phyloP scores from a whole-genome alignment of 441 rosid genomes.

The Eutrema salsugineum region DNA sequence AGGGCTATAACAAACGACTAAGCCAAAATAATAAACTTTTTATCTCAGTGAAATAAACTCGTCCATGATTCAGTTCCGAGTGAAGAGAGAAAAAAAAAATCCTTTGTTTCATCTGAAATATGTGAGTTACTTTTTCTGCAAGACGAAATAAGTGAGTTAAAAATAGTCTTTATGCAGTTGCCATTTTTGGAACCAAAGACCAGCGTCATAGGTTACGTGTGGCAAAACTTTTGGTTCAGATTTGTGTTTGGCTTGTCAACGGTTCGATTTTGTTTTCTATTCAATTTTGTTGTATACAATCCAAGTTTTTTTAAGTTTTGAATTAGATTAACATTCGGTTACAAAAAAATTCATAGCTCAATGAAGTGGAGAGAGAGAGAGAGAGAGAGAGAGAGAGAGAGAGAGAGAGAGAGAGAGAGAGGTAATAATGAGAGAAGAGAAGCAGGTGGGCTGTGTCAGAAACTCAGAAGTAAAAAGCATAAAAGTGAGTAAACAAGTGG shows the following conservation, averaged over 20 bases:
- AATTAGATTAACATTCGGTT: background rate
- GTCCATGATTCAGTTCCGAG: too few relatives aligned
- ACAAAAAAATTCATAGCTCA: background rate
- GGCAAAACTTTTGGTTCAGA: background rate
- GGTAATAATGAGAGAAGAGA: slow-evolving; percentile 21
- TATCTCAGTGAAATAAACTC: too few relatives aligned
- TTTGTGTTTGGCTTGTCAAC: background rate
- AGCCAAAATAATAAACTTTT: too few relatives aligned
- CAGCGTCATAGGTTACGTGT: background rate
- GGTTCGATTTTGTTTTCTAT: background rate
- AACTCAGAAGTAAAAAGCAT: slow-evolving; percentile 17
- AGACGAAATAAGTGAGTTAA: background rate
- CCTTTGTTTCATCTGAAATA: background rate
- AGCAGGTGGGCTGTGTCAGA: slow-evolving; percentile 36
- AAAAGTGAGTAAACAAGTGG: slow-evolving; percentile 33
- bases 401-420: background rate
- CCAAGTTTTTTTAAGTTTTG: background rate
- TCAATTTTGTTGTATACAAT: background rate
- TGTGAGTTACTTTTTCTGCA: background rate
- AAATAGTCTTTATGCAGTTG: background rate
- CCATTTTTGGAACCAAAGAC: background rate
- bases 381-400: background rate
- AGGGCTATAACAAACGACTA: too few relatives aligned
- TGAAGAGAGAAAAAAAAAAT: background rate
- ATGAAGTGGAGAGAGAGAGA: background rate